Base-by-base conservation (phyloP, 1,284 basidiomycete species). In the Ceratobasidium sp. region DNA sequence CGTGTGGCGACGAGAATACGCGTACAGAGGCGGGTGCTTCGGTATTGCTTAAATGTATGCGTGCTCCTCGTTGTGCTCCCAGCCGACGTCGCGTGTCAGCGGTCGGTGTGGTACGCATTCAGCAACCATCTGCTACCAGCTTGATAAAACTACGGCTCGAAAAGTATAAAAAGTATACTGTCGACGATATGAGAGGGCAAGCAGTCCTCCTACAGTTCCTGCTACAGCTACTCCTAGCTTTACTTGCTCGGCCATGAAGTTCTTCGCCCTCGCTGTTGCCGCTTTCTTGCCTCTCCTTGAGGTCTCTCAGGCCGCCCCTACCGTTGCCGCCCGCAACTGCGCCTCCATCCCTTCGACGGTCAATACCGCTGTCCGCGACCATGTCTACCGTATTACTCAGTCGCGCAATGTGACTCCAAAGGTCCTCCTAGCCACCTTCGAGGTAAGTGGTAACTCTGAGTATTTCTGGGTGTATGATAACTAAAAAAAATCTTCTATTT, bases 351-450 rank as follows among this genome's bases (percentile, higher is more conserved):
- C 73, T 46, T 76, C 73, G 10, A 76, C 73, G n/a, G 73, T 63
- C 5, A 67, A 76, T 12, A 12, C 73, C n/a, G 73, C 73, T 53
- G 73, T 76, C 9, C 46, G 73, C 23, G 73, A 76, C 20, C 73
- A 76, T 20, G 73, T 76, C 33, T 76, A 76, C 53, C 73, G 73
- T 12, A 67, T 76, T 28, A 56, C 73, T 23, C 61, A 66, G 39
- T 64, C 61, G 49, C 73, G 73, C 42, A 28, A 26, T 67, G 73
- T 76, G 20, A 76, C 61, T 20, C 63, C 73, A 33, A 76, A 76
- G 33, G 73, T 76, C 12, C 63, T 76, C 3, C 28, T 76, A 39
- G 56, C 49, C 73, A 76, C 73, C 13, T 76, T 76, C 44, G 73
- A 76, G 61, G 73, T 76, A 40, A 40, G 71, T 18, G 44, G 13